A percentile compares a stretch with the other conserved stretches of the same genome.
Conservation (phyloP, 768 basidiomycete species). For the Russula emetica region DNA sequence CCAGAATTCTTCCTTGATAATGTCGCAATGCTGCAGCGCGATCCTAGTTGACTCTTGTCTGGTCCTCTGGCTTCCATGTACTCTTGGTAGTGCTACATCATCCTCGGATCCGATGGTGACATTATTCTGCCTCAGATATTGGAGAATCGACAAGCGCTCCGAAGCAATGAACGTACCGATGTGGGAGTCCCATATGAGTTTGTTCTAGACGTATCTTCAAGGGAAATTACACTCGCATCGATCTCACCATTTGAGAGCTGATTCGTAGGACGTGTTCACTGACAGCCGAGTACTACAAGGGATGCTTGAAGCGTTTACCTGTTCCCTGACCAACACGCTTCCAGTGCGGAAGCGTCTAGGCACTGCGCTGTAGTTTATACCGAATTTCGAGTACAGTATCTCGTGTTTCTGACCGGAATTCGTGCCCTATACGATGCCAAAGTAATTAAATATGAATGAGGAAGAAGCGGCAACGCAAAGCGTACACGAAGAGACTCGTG, state of each 20-base stretch:
- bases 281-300: not conserved
- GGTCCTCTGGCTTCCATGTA: constrained; percentile 29
- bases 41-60: constrained; percentile 43
- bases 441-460: not conserved
- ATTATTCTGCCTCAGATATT: not conserved
- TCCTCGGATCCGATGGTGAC: not conserved
- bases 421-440: constrained; percentile 58
- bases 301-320: constrained; percentile 37
- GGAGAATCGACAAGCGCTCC: not conserved
- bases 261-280: not conserved
- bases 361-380: constrained; percentile 82
- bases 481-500: constrained; percentile 73
- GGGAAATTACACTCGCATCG: not conserved
- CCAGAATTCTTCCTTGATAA: constrained; percentile 85
- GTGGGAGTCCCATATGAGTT: not conserved
- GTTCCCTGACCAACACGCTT: constrained; percentile 70
- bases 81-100: not conserved
- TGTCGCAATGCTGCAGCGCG: constrained; percentile 71
- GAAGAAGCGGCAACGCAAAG: not conserved
- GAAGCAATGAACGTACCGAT: not conserved
- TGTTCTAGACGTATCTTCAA: not conserved
- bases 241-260: not conserved
- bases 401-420: constrained; percentile 89
- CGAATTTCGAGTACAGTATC: constrained; percentile 75
- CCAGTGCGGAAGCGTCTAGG: constrained; percentile 77